Evolutionary conservation across 306 rosid species (phyloP), one percentile per base, ranked within the genome.

Genomic region (Quercus agrifolia): DNA sequence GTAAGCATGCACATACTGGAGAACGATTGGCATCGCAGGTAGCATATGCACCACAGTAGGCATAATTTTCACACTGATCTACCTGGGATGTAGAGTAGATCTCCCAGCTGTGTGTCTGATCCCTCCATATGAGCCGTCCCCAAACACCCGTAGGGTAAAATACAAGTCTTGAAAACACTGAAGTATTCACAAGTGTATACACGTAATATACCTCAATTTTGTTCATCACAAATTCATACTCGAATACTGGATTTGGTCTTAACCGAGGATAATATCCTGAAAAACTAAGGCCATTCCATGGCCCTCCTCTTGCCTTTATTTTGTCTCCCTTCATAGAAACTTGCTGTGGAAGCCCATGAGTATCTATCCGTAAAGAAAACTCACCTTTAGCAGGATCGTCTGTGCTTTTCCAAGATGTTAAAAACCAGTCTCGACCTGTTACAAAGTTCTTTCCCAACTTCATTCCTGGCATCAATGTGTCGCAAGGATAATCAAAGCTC

Each of bases 401-500:
- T 7, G 80, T n/a, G 66, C 58, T 80, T 78, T 62, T 87, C 92
- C 92, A 86, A 0, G 92, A 49, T 5, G 89, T 82, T 9, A 80
- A 2, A 5, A 23, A 9, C 14, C 87, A 2, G 6, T 88, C 71
- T 0, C 68, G 41, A 25, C 87, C 80, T 0, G 51, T 83, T 68
- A 79, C 62, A 7, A 78, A 75, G 78, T 88, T 74, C 80, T 78
- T 61, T 51, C 92, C 92, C 5, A 85, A 0, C 79, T 86, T 90
- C 94, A 88, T 88, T 23, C 73, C 82, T 2, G 85, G 86, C 49
- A 90, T 72, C 8, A 76, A 18, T n/a, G 91, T 85, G 54, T 88
- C 89, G 7, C 85, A 71, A 9, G 92, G 94, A 71, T 90, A 74
- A 19, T 90, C 92, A 55, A 86, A 88, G 74, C 93, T 84, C 59